These are phyloP conservation scores for Yamagishiella unicocca DNA, from an alignment of 139 green algal genomes.

Conservation along the genomic window DNA sequence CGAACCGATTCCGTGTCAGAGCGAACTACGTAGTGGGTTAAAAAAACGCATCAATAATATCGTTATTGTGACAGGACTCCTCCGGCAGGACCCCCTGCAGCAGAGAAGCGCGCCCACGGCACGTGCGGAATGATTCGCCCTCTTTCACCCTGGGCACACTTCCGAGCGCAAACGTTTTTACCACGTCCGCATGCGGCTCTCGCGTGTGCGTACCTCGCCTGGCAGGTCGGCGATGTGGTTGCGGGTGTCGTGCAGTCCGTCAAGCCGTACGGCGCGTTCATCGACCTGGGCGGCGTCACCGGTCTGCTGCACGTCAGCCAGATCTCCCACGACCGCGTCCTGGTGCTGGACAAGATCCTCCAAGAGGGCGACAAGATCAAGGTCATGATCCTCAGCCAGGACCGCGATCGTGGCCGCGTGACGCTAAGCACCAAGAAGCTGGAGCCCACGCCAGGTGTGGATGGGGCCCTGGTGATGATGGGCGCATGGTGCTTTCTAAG, in stretches of 20 bases:
- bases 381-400: constrained; percentile 96
- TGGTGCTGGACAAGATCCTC: constrained; percentile 87
- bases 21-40: too few relatives aligned
- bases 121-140: too few relatives aligned
- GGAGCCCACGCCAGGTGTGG: constrained; percentile 93
- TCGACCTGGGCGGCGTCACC: constrained; percentile 93
- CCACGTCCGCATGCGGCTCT: too few relatives aligned
- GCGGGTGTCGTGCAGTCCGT: constrained; percentile 89
- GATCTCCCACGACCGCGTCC: constrained; percentile 94
- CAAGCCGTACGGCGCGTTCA: constrained; percentile 97
- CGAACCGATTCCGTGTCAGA: too few relatives aligned
- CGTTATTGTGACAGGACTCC: too few relatives aligned
- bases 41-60: too few relatives aligned
- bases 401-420: constrained; percentile 89
- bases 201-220: too few relatives aligned
- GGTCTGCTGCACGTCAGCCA: constrained; percentile 98
- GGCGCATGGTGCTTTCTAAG: background rate
- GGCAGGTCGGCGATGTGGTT: constrained; percentile 93
- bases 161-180: too few relatives aligned
- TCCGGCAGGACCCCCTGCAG: too few relatives aligned
- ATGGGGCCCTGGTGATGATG: too few relatives aligned
- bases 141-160: too few relatives aligned
- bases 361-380: constrained; percentile 94
- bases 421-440: constrained; percentile 98
- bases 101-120: too few relatives aligned